Percentiles rank a stretch among this genome's conserved stretches.
Evolutionary conservation across 2,329 filamentous ascomycete species (phyloP).

Genomic region (Tympanopsis confertula): DNA sequence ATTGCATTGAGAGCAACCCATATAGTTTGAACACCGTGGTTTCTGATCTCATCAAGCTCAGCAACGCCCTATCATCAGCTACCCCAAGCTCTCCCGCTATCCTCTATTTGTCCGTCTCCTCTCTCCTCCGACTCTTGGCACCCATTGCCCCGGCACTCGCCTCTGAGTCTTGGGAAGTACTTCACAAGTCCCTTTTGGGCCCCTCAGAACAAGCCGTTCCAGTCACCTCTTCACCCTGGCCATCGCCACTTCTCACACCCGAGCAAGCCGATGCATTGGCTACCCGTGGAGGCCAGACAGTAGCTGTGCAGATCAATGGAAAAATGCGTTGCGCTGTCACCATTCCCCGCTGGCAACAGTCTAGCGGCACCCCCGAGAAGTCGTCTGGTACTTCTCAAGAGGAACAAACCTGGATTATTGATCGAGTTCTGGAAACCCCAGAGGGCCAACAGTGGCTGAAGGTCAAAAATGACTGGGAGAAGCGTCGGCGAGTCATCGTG

Average conservation of each 20-base stretch:
- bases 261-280: constrained; percentile 20
- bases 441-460: constrained; percentile 30
- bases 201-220: neutral
- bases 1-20: constrained; percentile 34
- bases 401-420: constrained; percentile 30
- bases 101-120: constrained; percentile 16
- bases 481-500: constrained; percentile 36
- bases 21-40: constrained; percentile 52
- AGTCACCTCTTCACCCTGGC: constrained; percentile 22
- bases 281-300: constrained; percentile 21
- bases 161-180: constrained; percentile 44
- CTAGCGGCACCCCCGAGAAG: constrained; percentile 5
- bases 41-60: constrained; percentile 50
- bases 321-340: constrained; percentile 40
- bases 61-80: constrained; percentile 34
- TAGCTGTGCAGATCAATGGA: constrained; percentile 47
- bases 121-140: constrained; percentile 43
- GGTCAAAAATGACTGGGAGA: constrained; percentile 11
- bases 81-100: constrained; percentile 5
- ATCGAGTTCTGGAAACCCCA: constrained; percentile 28
- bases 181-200: constrained; percentile 13
- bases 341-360: constrained; percentile 23
- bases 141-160: constrained; percentile 49
- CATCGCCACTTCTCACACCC: constrained; percentile 28
- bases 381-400: constrained; percentile 4